These are phyloP conservation scores for Zasmidium angulare DNA, from an alignment of 2,329 filamentous ascomycete genomes.

Conservation along the genomic window DNA sequence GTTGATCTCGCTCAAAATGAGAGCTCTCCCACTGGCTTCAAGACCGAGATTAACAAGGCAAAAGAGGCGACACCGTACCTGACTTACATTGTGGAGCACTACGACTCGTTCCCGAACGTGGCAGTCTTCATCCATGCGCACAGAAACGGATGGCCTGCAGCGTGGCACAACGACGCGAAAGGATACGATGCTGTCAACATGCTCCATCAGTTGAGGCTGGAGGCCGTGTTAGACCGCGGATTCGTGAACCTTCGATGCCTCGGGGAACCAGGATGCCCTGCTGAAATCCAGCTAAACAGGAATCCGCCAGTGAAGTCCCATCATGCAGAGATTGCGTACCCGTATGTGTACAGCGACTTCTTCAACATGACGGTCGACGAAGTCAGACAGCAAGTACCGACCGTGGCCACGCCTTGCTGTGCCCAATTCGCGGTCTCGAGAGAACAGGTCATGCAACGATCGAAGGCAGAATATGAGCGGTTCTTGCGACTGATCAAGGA, in stretches of 20 bases:
- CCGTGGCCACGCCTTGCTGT: slow-evolving; percentile 29
- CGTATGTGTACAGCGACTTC: slow-evolving; percentile 25
- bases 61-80: slow-evolving; percentile 50
- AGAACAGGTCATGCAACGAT: slow-evolving; percentile 29
- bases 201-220: slow-evolving; percentile 23
- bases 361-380: slow-evolving; percentile 19
- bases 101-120: slow-evolving; percentile 35
- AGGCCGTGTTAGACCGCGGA: slow-evolving; percentile 24
- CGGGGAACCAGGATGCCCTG: slow-evolving; percentile 24
- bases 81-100: slow-evolving; percentile 49
- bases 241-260: slow-evolving; percentile 33
- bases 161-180: slow-evolving; percentile 32
- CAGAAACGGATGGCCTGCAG: slow-evolving; percentile 23
- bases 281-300: slow-evolving; percentile 25
- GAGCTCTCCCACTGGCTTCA: slow-evolving; percentile 21
- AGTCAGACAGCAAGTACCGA: slow-evolving; percentile 15
- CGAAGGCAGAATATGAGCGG: slow-evolving; percentile 33
- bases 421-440: slow-evolving; percentile 37
- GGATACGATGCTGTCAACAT: slow-evolving; percentile 28
- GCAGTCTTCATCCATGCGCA: slow-evolving; percentile 35
- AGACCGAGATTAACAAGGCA: slow-evolving; percentile 40
- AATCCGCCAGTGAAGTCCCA: slow-evolving; percentile 18
- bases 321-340: slow-evolving; percentile 21
- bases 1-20: slow-evolving; percentile 38
- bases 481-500: slow-evolving; percentile 50